phyloP scores from a whole-genome alignment of 192 early-diverging fungal genomes.

The Backusella macrospora region DNA sequence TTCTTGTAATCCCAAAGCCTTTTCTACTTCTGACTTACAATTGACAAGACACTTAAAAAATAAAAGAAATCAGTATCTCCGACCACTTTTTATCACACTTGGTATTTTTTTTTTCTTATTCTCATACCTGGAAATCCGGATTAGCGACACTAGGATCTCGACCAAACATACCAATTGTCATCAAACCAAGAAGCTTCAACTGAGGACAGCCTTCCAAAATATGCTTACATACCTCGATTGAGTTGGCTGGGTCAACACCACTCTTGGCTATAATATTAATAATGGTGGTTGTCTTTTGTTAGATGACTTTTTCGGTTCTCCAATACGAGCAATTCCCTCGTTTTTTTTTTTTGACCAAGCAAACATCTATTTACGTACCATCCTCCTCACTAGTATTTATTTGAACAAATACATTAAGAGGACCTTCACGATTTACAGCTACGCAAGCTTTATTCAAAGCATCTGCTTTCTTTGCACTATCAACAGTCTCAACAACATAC shows the following conservation, averaged over 20 bases:
- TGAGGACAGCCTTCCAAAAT: conserved; percentile 67
- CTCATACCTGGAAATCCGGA: conserved; percentile 73
- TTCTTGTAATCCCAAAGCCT: conserved; percentile 33
- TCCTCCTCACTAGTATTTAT: conserved; percentile 95
- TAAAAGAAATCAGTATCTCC: not conserved
- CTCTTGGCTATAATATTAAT: conserved; percentile 66
- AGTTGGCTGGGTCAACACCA: conserved; percentile 64
- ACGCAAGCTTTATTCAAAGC: conserved; percentile 79
- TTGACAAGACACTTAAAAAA: conserved; percentile 43
- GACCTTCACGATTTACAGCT: conserved; percentile 43
- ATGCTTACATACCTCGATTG: conserved; percentile 59
- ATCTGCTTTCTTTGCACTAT: conserved; percentile 80
- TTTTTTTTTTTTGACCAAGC: not conserved
- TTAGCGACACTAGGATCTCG: conserved; percentile 53
- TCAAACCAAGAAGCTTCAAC: conserved; percentile 80
- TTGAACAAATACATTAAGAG: conserved; percentile 87
- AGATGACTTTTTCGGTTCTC: not conserved
- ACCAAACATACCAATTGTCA: conserved; percentile 93
- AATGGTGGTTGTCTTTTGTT: not conserved
- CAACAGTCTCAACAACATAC: conserved; percentile 92
- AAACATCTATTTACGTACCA: conserved; percentile 45
- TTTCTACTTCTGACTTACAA: conserved; percentile 42
- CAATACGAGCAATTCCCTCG: too few species aligned
- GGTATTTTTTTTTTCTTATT: not conserved
- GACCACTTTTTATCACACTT: not conserved